These are phyloP conservation scores for Colletotrichum sidae DNA, from an alignment of 2,329 filamentous ascomycete genomes.

Conservation along the genomic window DNA sequence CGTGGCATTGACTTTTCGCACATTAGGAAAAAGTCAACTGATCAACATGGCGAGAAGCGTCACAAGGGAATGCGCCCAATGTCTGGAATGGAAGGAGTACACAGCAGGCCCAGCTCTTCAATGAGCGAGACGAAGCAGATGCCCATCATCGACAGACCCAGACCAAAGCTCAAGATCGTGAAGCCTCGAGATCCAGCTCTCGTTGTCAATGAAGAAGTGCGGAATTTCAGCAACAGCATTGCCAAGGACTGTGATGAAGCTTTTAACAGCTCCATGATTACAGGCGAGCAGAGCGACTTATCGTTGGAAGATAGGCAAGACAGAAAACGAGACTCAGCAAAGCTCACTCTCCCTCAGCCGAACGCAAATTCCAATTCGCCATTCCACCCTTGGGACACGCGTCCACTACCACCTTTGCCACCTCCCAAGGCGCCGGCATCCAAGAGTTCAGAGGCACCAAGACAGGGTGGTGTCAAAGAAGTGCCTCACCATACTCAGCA, in stretches of 20 bases:
- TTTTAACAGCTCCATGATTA: constrained; percentile 76
- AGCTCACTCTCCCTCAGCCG: constrained; percentile 56
- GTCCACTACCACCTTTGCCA: constrained; percentile 65
- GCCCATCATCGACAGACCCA: constrained; percentile 34
- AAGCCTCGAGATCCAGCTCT: constrained; percentile 38
- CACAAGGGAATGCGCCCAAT: constrained; percentile 6
- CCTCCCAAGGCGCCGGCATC: constrained; percentile 33
- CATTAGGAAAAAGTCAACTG: constrained; percentile 51
- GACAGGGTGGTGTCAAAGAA: constrained; percentile 2
- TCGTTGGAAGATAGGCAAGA: constrained; percentile 47
- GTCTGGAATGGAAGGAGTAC: not conserved
- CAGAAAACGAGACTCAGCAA: constrained; percentile 50
- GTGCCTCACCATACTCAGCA: constrained; percentile 4
- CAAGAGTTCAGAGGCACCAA: not conserved
- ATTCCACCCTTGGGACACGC: constrained; percentile 55
- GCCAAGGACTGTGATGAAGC: constrained; percentile 89
- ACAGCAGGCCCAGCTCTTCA: constrained; percentile 18
- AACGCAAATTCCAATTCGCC: constrained; percentile 45
- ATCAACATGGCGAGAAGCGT: constrained; percentile 34
- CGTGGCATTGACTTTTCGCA: constrained; percentile 67
- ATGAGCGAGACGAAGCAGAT: constrained; percentile 22
- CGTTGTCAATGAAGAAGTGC: constrained; percentile 77
- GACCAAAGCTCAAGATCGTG: constrained; percentile 42
- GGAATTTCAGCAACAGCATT: constrained; percentile 85
- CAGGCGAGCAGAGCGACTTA: constrained; percentile 46